Evolutionary conservation across 2,329 filamentous ascomycete genomes (phyloP).

Genomic region (Fusarium guadeloupense): DNA sequence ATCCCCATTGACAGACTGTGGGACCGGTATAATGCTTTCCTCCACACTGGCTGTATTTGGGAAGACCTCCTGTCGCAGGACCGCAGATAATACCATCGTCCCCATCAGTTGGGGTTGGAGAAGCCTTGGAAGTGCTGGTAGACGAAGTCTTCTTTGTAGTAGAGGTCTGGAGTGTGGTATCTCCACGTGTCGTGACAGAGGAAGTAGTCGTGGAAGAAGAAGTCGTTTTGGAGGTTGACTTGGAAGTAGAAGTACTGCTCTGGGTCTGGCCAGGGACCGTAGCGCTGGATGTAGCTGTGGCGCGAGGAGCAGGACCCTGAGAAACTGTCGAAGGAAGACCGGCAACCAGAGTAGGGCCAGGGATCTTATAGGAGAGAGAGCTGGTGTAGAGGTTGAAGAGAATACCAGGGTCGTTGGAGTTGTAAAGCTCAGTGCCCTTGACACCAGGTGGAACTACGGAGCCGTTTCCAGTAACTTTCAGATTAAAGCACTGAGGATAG

Average conservation of each 20-base stretch:
- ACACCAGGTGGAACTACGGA: conserved; percentile 46
- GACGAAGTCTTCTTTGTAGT: conserved; percentile 3
- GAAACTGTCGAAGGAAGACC: conserved; percentile 33
- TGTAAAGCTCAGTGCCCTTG: conserved; percentile 45
- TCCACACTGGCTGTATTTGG: conserved; percentile 39
- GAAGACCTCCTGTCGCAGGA: conserved; percentile 26
- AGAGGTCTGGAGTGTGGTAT: conserved; percentile 23
- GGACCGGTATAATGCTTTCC: conserved; percentile 9
- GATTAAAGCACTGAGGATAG: conserved; percentile 62
- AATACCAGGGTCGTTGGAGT: conserved; percentile 45
- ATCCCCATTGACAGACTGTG: conserved; percentile 26
- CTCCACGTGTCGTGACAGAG: background rate
- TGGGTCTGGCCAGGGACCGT: conserved; percentile 23
- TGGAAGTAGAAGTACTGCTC: background rate
- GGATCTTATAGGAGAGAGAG: conserved; percentile 40
- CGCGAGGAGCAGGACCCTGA: conserved; percentile 2
- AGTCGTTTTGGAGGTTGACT: no score
- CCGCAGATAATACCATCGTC: conserved; percentile 31
- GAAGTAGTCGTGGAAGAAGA: background rate
- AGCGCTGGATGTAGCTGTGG: conserved; percentile 33
- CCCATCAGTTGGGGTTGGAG: background rate
- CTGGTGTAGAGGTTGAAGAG: conserved; percentile 47
- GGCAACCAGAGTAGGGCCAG: conserved; percentile 40
- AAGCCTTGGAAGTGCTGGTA: background rate
- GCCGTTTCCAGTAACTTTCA: conserved; percentile 55